Base-by-base conservation (phyloP, 495 filamentous ascomycete species). In the Chaetomidium leptoderma region DNA sequence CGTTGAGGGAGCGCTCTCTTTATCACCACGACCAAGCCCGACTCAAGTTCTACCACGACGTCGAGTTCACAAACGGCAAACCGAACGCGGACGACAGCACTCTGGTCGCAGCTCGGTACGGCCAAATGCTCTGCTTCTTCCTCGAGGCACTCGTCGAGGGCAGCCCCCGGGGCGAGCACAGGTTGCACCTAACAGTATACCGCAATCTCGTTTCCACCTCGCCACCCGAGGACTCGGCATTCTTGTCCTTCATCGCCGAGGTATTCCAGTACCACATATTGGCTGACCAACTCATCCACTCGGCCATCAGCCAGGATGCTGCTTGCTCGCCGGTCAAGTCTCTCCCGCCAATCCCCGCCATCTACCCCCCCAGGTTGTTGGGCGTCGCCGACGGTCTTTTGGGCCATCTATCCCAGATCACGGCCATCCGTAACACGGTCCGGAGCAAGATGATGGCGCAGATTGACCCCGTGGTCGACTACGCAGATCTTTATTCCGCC, bases 231-330 rank as follows among this genome's bases (percentile, higher is more conserved):
- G 67, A 90, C 52, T 76, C 83, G 37, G 80, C 84, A 29, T 90
- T 91, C 65, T 74, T 83, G 17, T 83, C 85, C 59, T 95, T 96
- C 67, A 87, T 96, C 61, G 81, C 89, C 69, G 91, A 95, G 70
- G 95, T 95, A 76, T 95, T 95, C 74, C 86, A 90, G 70, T 96
- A 95, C 63, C 89, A 95, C 72, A 88, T 91, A 61, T 84, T 89
- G 55, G 87, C 86, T 27, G 89, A 89, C 65, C 86, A 91, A 37
- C 78, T 95, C 51, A 90, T 92, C 27, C 83, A 83, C 35, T 75
- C 86, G 19, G 82, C 84, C 64, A 78, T 76, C 58, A 74, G 77
- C 17, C 78, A 74, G 3, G 73, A 79, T 13, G 74, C 78, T 11
- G 62, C 63, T 2, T n/a, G n/a, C n/a, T 72, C 86, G 11, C 76